phyloP scores from a whole-genome alignment of 106 monocot genomes.

The Dioscorea zingiberensis region DNA sequence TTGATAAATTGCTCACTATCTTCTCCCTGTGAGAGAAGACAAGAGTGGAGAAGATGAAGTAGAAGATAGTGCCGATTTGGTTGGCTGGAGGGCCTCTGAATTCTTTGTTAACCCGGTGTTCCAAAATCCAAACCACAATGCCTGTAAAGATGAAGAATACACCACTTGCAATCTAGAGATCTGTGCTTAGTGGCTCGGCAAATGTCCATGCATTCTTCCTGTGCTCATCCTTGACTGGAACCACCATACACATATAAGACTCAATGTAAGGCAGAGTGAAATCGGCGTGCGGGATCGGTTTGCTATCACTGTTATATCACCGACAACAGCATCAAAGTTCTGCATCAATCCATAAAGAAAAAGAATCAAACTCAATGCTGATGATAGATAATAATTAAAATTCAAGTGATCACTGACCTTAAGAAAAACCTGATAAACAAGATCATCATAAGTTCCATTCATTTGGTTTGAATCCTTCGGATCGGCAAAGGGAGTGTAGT shows the following conservation, averaged over 20 bases:
- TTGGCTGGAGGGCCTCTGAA: constrained; percentile 32
- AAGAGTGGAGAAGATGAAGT: constrained; percentile 67
- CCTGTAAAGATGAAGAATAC: constrained; percentile 46
- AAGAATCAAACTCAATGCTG: not conserved
- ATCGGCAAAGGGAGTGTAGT: not conserved
- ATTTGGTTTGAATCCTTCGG: not conserved
- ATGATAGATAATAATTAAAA: not conserved
- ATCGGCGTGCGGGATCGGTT: constrained; percentile 59
- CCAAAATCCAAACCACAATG: constrained; percentile 49
- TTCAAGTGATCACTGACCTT: constrained; percentile 14
- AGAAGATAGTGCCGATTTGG: constrained; percentile 50
- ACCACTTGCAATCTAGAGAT: constrained; percentile 32
- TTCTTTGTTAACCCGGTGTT: constrained; percentile 41
- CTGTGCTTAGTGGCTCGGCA: constrained; percentile 27
- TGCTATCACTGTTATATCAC: constrained; percentile 57
- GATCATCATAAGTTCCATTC: constrained; percentile 4
- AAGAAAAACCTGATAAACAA: constrained; percentile 3
- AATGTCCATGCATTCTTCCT: constrained; percentile 43
- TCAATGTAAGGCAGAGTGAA: constrained; percentile 53
- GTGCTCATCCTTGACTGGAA: constrained; percentile 33
- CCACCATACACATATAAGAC: constrained; percentile 54
- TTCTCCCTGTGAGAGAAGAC: constrained; percentile 57
- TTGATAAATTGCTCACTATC: constrained; percentile 18
- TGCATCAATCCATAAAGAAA: not conserved
- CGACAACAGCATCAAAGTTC: constrained; percentile 1